A percentile compares a stretch with the other conserved stretches of the same genome.
phyloP scores from a whole-genome alignment of 371 early-diverging fungal species.

The Zychaea mexicana region DNA sequence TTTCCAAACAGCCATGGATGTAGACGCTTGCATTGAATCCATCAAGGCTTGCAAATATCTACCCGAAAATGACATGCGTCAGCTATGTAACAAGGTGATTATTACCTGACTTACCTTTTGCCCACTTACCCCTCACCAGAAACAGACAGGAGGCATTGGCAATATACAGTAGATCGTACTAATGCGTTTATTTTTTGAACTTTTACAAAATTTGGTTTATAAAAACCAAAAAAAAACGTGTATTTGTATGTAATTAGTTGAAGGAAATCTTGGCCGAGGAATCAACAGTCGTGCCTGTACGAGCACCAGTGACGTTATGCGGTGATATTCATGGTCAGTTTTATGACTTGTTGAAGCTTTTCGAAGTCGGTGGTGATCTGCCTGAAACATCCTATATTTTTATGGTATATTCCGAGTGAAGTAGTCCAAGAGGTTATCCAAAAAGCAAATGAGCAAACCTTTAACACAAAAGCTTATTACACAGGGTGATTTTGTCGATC shows the following conservation, averaged over 20 bases:
- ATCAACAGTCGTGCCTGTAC: constrained; percentile 94
- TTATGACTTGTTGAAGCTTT: constrained; percentile 97
- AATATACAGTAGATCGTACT: too few species aligned
- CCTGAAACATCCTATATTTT: constrained; percentile 98
- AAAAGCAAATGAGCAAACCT: too few species aligned
- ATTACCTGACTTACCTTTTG: too few species aligned
- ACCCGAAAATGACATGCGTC: constrained; percentile 93
- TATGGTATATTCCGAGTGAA: constrained; percentile 64
- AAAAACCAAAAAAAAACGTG: too few species aligned
- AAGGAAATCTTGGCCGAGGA: constrained; percentile 94
- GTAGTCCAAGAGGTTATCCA: too few species aligned
- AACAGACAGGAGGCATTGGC: too few species aligned
- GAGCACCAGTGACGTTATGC: constrained; percentile 95
- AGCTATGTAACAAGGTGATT: constrained; percentile 88
- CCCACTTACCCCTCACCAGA: too few species aligned
- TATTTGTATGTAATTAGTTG: constrained; percentile 56
- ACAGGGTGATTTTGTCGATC: constrained; percentile 99
- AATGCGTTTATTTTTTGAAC: too few species aligned
- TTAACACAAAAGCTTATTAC: too few species aligned
- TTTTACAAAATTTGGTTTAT: too few species aligned
- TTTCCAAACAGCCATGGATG: constrained; percentile 46
- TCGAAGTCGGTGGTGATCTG: constrained; percentile 96
- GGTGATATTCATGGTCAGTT: constrained; percentile 99
- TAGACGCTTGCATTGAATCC: constrained; percentile 58
- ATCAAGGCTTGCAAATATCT: constrained; percentile 86